Percentiles rank a stretch among this genome's conserved stretches.
These are phyloP conservation scores for Miscanthus sacchariflorus DNA, from an alignment of 202 grass and related monocot genomes.

Conservation along the genomic window DNA sequence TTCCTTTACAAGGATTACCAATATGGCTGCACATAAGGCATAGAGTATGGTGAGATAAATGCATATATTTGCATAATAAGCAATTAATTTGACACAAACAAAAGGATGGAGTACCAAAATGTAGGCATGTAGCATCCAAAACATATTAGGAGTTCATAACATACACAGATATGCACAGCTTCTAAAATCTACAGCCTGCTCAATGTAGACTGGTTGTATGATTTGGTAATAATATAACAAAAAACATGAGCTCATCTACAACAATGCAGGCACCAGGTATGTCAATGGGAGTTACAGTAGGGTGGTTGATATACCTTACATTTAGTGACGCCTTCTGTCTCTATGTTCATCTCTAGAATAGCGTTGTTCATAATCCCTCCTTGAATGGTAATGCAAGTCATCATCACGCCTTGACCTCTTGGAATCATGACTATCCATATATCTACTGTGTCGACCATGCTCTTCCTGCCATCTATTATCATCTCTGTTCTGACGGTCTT, in stretches of 20 bases:
- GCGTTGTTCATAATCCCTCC: conserved; percentile 55
- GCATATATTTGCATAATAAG: too few relatives aligned
- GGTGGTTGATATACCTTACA: conserved; percentile 22
- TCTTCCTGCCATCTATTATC: conserved; percentile 50
- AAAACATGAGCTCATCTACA: not conserved
- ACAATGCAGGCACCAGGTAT: not conserved
- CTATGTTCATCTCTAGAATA: conserved; percentile 66
- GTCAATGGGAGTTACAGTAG: conserved; percentile 36
- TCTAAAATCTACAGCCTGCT: not conserved
- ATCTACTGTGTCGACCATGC: conserved; percentile 31
- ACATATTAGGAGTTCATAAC: not conserved
- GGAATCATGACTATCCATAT: conserved; percentile 46
- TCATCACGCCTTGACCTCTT: conserved; percentile 63
- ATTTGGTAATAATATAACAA: not conserved
- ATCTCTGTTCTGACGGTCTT: conserved; percentile 23
- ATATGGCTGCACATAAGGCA: not conserved
- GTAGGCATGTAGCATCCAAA: conserved; percentile 17
- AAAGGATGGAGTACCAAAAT: not conserved
- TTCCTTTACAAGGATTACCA: not conserved
- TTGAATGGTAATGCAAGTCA: conserved; percentile 45
- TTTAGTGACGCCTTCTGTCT: conserved; percentile 57
- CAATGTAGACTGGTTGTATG: not conserved
- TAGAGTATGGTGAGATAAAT: conserved; percentile 21
- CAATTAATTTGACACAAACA: not conserved
- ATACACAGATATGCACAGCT: not conserved